These are phyloP conservation scores for Vitis cinerea DNA, from an alignment of 164 flowering plant genomes.

Conservation along the genomic window DNA sequence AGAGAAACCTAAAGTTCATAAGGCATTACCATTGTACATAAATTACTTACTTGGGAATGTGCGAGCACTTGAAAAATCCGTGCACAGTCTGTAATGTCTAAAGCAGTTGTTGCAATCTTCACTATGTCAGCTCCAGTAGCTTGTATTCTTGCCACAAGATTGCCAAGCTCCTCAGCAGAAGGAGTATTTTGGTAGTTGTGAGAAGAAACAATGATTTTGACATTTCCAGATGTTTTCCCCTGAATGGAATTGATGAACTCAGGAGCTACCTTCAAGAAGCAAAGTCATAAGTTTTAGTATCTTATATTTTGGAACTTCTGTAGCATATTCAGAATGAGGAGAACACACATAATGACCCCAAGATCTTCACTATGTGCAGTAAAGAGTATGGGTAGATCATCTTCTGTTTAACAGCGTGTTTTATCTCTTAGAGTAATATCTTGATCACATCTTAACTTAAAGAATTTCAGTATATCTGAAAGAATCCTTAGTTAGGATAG, in stretches of 20 bases:
- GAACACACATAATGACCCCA: background rate
- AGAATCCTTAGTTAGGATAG: background rate
- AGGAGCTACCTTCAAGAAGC: constrained; percentile 45
- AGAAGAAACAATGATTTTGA: constrained; percentile 65
- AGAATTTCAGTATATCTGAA: background rate
- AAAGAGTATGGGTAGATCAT: background rate
- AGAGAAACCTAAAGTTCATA: background rate
- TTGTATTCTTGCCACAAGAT: constrained; percentile 63
- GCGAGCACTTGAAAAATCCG: constrained; percentile 57
- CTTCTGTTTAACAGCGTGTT: background rate
- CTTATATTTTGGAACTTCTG: background rate
- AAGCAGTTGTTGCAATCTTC: constrained; percentile 65
- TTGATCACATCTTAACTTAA: background rate
- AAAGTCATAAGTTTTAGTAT: background rate
- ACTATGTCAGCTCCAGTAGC: constrained; percentile 79
- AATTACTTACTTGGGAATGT: constrained; percentile 56
- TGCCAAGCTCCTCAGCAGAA: constrained; percentile 55
- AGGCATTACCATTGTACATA: constrained; percentile 4
- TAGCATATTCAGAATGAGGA: background rate
- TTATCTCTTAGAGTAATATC: background rate
- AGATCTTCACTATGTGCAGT: background rate
- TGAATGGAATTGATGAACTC: constrained; percentile 45
- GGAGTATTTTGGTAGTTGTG: constrained; percentile 69
- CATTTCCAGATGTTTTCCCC: constrained; percentile 46
- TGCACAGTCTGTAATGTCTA: constrained; percentile 59